Percentiles rank a stretch among this genome's conserved stretches.
Evolutionary conservation across 108 stramenopile genomes (phyloP).

Genomic region (Schizochytrium sp.): DNA sequence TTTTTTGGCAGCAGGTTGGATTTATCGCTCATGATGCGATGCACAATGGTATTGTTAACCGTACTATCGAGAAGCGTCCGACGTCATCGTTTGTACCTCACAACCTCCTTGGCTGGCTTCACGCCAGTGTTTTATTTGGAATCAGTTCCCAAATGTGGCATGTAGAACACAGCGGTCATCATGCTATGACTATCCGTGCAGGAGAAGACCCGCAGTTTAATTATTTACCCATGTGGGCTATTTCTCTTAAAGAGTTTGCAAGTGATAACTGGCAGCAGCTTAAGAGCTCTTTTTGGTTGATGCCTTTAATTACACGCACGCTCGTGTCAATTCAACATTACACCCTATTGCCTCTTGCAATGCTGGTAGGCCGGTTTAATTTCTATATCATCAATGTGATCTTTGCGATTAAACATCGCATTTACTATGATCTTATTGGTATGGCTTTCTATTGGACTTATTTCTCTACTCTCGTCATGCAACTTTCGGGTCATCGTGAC

Average conservation of each 20-base stretch:
- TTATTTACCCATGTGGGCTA: slow-evolving; percentile 61
- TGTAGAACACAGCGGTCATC: slow-evolving; percentile 61
- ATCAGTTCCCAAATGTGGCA: slow-evolving; percentile 58
- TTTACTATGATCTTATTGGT: slow-evolving; percentile 56
- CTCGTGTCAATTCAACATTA: slow-evolving; percentile 60
- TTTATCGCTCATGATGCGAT: slow-evolving; percentile 63
- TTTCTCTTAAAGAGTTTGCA: slow-evolving; percentile 35
- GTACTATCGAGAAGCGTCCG: not conserved
- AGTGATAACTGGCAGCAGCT: slow-evolving; percentile 21
- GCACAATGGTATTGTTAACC: slow-evolving; percentile 46
- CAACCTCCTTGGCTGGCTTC: slow-evolving; percentile 58
- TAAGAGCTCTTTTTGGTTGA: not conserved
- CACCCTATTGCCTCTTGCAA: slow-evolving; percentile 2
- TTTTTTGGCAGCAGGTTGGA: slow-evolving; percentile 59
- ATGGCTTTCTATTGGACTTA: slow-evolving; percentile 61
- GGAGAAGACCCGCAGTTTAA: slow-evolving; percentile 61
- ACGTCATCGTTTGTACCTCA: slow-evolving; percentile 7
- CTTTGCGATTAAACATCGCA: not conserved
- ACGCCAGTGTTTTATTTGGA: slow-evolving; percentile 54
- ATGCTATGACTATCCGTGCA: slow-evolving; percentile 48
- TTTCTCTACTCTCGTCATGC: not conserved
- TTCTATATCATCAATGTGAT: slow-evolving; percentile 57
- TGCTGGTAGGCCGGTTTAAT: slow-evolving; percentile 60
- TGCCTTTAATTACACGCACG: not conserved
- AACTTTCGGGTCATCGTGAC: not conserved